Percentiles rank a stretch among this genome's conserved stretches.
These are phyloP conservation scores for Pyracantha coccinea DNA, from an alignment of 331 rosid genomes.

Conservation along the genomic window DNA sequence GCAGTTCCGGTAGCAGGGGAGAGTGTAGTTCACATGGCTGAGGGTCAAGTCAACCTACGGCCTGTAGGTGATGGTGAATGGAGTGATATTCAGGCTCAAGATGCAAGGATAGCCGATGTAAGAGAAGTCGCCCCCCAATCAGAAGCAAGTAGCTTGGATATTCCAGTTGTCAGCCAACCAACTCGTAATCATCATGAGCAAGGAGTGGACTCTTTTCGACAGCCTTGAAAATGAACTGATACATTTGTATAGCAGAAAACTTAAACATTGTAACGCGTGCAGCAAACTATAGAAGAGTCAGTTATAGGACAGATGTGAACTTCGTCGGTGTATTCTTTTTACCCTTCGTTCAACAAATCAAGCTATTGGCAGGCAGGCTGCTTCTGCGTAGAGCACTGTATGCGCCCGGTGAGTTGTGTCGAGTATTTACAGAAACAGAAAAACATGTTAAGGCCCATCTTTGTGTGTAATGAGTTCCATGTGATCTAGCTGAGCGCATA, in stretches of 20 bases:
- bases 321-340: conserved; percentile 12
- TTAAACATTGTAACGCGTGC: conserved; percentile 18
- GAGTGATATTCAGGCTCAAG: conserved; percentile 95
- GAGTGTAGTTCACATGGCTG: conserved; percentile 71
- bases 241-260: conserved; percentile 14
- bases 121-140: conserved; percentile 74
- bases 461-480: neutral
- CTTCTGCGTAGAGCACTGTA: neutral
- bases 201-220: conserved; percentile 59
- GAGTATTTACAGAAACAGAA: neutral
- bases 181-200: conserved; percentile 55
- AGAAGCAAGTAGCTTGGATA: conserved; percentile 84
- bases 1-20: conserved; percentile 57
- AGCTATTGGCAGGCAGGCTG: neutral
- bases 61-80: conserved; percentile 71
- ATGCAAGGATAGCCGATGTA: conserved; percentile 83
- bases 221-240: conserved; percentile 42
- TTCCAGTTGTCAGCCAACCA: conserved; percentile 75
- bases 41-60: conserved; percentile 49
- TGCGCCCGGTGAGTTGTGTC: neutral
- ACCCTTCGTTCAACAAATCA: conserved; percentile 8
- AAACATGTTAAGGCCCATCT: neutral
- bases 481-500: neutral
- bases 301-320: conserved; percentile 34
- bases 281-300: conserved; percentile 25